Base-by-base conservation (phyloP, 257 asterid genomes). In the Lycium barbarum region DNA sequence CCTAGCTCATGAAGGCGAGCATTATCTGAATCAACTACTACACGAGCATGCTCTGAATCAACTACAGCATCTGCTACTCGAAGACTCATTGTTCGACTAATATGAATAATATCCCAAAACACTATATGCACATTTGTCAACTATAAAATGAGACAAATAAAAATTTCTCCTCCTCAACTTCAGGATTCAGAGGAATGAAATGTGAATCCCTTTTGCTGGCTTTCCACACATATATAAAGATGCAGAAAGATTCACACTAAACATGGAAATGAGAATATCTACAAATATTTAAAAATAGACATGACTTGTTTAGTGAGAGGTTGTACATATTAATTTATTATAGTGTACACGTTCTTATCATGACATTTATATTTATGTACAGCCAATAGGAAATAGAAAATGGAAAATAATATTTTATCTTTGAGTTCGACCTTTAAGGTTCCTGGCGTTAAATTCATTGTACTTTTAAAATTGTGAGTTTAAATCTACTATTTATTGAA, bases 1-100 rank as follows among this genome's bases (percentile, higher is more conserved):
- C 92, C 94, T 3, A 91, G 90, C 89, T 90, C 93, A 33, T 91
- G 90, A 40, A 89, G 90, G 26, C 91, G 88, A 86, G 87, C 88
- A 68, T 90, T 90, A 1, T 88, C 89, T 11, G 94, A 58, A 88
- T 91, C 92, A 43, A 43, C 43, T 22, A 22, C 35, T 38, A 4
- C 57, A 65, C 8, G 43, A 65, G 18, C 71, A 26, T 11, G 18
- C 5, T 26, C 18, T 0, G 3, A 4, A 65, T 65, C 71, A 11
- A 65, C 72, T 4, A 26, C 2, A 12, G n/a, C 72, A 65, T 65
- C 9, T 35, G 45, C 72, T 65, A 65, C 45, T 12, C 72, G 72
- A 65, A 65, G 3, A n/a, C n/a, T n/a, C n/a, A n/a, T n/a, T n/a
- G n/a, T n/a, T n/a, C 70, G 22, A 40, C 18, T 26, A 59, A 63